Evolutionary conservation across 371 early-diverging fungal genomes (phyloP).

Genomic region (Mucor lusitanicus): DNA sequence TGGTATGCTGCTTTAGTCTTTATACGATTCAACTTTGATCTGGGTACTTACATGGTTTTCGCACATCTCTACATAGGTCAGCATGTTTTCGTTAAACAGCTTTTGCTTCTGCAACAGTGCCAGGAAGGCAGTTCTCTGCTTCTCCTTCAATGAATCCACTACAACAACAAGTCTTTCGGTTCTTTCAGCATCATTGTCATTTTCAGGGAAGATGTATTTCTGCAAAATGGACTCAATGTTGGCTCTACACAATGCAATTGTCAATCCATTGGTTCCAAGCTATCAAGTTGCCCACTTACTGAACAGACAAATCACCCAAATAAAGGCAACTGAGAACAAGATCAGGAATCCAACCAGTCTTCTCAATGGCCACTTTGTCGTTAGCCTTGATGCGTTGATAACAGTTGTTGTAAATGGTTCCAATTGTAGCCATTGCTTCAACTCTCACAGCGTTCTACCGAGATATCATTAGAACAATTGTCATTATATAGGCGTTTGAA

Average conservation of each 20-base stretch:
- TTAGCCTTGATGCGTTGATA: conserved; percentile 65
- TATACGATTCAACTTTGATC: not conserved
- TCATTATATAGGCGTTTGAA: not conserved
- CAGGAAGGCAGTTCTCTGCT: conserved; percentile 57
- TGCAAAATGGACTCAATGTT: conserved; percentile 45
- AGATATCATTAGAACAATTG: not conserved
- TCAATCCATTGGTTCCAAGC: not conserved
- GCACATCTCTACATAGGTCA: conserved; percentile 51
- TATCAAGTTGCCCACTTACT: conserved; percentile 44
- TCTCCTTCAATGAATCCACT: conserved; percentile 45
- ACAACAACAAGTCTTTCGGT: conserved; percentile 62
- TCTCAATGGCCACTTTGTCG: conserved; percentile 29
- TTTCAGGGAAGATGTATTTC: conserved; percentile 37
- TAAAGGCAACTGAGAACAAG: conserved; percentile 76
- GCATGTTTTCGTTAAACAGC: conserved; percentile 47
- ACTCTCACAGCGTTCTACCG: conserved; percentile 58
- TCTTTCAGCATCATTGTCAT: conserved; percentile 53
- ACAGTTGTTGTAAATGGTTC: conserved; percentile 69
- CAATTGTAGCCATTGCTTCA: conserved; percentile 77
- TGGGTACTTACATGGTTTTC: conserved; percentile 23
- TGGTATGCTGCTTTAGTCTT: not conserved
- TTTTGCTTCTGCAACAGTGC: conserved; percentile 57
- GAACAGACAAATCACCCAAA: conserved; percentile 76
- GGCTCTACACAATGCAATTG: conserved; percentile 28
- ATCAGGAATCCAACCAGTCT: conserved; percentile 86